Percentiles rank a stretch among this genome's conserved stretches.
phyloP scores from a whole-genome alignment of 2,329 filamentous ascomycete genomes.

The Aschersonia sp. region DNA sequence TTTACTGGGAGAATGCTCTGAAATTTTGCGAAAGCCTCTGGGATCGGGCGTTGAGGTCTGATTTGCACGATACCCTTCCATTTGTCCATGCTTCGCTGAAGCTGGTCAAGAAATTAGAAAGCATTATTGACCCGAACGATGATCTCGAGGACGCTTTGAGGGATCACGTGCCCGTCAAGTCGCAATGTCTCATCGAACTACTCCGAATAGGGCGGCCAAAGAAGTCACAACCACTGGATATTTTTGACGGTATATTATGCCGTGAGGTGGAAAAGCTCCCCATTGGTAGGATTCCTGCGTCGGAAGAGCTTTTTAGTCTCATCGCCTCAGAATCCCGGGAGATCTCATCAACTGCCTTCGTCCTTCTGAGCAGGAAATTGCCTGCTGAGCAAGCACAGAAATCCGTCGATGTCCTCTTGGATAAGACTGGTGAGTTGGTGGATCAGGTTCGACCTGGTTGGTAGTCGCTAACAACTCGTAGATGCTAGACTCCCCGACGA shows the following conservation, averaged over 20 bases:
- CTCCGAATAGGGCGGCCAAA: conserved; percentile 43
- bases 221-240: conserved; percentile 55
- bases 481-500: conserved; percentile 68
- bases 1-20: conserved; percentile 63
- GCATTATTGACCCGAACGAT: conserved; percentile 63
- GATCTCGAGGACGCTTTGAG: conserved; percentile 66
- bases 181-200: conserved; percentile 9
- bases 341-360: conserved; percentile 69
- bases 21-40: conserved; percentile 44
- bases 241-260: conserved; percentile 61
- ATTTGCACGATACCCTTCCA: conserved; percentile 36
- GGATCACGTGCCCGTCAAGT: conserved; percentile 40
- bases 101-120: conserved; percentile 48
- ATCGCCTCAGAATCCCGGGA: conserved; percentile 60
- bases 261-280: conserved; percentile 53
- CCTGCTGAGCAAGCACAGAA: conserved; percentile 66
- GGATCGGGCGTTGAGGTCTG: conserved; percentile 28
- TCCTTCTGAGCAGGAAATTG: conserved; percentile 65
- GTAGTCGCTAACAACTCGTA: conserved; percentile 3
- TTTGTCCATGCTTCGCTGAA: conserved; percentile 59
- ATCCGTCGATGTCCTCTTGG: conserved; percentile 61
- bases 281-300: conserved; percentile 43
- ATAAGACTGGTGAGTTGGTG: conserved; percentile 39
- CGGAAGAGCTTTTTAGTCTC: conserved; percentile 58
- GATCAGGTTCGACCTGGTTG: background rate